These are phyloP conservation scores for Epichloe typhina DNA, from an alignment of 2,329 filamentous ascomycete genomes.

Conservation along the genomic window DNA sequence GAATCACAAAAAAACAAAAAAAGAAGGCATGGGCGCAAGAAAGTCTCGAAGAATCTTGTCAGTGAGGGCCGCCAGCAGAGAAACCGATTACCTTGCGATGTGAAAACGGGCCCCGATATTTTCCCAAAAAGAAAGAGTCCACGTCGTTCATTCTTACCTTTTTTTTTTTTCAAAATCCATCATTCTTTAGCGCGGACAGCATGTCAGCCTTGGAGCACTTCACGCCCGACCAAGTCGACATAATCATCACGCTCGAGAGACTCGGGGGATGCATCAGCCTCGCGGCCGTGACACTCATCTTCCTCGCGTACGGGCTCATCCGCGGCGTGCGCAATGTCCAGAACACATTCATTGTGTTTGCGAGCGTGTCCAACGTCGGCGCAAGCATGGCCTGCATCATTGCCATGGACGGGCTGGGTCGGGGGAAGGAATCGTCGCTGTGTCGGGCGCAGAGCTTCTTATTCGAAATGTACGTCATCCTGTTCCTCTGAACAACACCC, in stretches of 20 bases:
- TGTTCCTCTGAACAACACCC: constrained; percentile 10
- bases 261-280: constrained; percentile 43
- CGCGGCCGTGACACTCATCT: constrained; percentile 35
- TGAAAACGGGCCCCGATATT: no score
- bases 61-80: no score
- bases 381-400: constrained; percentile 57
- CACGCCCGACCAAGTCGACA: constrained; percentile 22
- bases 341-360: constrained; percentile 49
- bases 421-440: constrained; percentile 39
- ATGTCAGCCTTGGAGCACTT: constrained; percentile 15
- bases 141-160: no score
- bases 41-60: no score
- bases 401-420: constrained; percentile 48
- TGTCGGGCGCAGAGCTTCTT: constrained; percentile 49
- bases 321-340: constrained; percentile 43
- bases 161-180: no score
- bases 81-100: no score
- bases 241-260: constrained; percentile 36
- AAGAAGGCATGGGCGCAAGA: no score
- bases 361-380: constrained; percentile 45
- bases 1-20: no score
- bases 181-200: neutral
- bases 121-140: no score
- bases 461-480: constrained; percentile 49
- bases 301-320: constrained; percentile 36